Evolutionary conservation across 768 basidiomycete genomes (phyloP).

Genomic region (Mycena olivaceomarginata): DNA sequence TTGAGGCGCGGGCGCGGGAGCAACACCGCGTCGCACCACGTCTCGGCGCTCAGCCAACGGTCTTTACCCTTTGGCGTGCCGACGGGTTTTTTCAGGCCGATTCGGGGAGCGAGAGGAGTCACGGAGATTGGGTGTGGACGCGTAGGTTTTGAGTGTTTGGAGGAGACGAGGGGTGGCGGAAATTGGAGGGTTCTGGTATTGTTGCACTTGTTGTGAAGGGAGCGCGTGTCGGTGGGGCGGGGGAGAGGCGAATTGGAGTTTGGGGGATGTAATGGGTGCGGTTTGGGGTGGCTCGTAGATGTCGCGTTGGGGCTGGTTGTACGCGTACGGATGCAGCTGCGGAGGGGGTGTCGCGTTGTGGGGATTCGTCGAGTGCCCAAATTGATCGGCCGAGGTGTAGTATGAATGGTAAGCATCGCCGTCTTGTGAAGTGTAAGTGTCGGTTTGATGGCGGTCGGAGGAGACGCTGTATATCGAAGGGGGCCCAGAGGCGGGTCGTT

Average conservation of each 20-base stretch:
- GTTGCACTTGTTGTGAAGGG: constrained; percentile 23
- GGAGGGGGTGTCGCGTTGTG: constrained; percentile 51
- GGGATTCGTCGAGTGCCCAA: constrained; percentile 35
- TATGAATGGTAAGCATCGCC: constrained; percentile 42
- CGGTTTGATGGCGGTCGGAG: constrained; percentile 36
- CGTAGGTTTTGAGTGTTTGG: constrained; percentile 69
- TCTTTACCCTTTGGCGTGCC: constrained; percentile 67
- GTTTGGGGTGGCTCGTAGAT: constrained; percentile 50
- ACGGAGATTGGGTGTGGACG: constrained; percentile 82
- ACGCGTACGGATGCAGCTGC: constrained; percentile 69
- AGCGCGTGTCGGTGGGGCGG: constrained; percentile 25
- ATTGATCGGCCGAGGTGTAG: constrained; percentile 41
- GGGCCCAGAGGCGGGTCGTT: constrained; percentile 27
- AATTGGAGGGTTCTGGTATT: neutral
- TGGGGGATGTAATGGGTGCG: constrained; percentile 49
- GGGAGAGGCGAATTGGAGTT: constrained; percentile 52
- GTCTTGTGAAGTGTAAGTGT: constrained; percentile 32
- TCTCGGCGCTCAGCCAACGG: constrained; percentile 83
- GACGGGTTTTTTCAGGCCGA: constrained; percentile 45
- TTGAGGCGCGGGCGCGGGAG: constrained; percentile 86
- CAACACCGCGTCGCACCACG: constrained; percentile 88
- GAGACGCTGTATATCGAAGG: constrained; percentile 42
- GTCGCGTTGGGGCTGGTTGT: constrained; percentile 52
- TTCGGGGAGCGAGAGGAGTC: constrained; percentile 36
- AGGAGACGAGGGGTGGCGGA: constrained; percentile 20